phyloP scores from a whole-genome alignment of 78 protist species.

The Pigoraptor vietnamica region DNA sequence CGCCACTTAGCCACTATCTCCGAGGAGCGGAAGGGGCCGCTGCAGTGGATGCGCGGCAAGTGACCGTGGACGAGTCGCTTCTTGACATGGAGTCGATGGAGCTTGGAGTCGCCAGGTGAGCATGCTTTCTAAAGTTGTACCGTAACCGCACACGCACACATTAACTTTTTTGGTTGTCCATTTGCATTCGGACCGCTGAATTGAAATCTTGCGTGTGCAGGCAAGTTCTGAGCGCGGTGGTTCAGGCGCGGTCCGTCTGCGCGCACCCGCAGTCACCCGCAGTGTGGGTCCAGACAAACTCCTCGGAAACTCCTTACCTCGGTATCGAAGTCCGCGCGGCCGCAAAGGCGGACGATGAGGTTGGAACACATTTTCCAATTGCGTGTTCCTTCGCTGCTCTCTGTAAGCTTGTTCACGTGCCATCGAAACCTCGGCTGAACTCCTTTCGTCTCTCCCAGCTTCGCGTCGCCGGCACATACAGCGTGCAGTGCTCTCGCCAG shows the following conservation, averaged over 20 bases:
- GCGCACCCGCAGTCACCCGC: neutral
- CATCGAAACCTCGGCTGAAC: neutral
- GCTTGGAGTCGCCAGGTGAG: neutral
- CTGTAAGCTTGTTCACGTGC: neutral
- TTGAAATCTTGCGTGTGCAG: neutral
- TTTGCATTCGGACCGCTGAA: too few relatives aligned
- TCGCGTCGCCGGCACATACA: neutral
- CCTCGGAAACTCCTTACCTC: neutral
- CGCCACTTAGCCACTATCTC: neutral
- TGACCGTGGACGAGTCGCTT: neutral
- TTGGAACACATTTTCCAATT: neutral
- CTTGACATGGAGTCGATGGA: neutral
- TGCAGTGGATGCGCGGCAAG: neutral
- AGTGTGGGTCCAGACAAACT: neutral
- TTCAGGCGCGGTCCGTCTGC: neutral
- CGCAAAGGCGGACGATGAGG: neutral
- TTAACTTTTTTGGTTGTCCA: too few relatives aligned
- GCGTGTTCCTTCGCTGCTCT: neutral
- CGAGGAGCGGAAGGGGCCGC: neutral
- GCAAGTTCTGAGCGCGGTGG: neutral
- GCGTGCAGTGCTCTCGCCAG: neutral
- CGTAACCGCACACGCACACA: too few relatives aligned
- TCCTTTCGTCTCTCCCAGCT: too few relatives aligned
- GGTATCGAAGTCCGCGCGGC: neutral
- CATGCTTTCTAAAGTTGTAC: neutral